phyloP scores from a whole-genome alignment of 805 yeast genomes.

The Candida sonorensis region DNA sequence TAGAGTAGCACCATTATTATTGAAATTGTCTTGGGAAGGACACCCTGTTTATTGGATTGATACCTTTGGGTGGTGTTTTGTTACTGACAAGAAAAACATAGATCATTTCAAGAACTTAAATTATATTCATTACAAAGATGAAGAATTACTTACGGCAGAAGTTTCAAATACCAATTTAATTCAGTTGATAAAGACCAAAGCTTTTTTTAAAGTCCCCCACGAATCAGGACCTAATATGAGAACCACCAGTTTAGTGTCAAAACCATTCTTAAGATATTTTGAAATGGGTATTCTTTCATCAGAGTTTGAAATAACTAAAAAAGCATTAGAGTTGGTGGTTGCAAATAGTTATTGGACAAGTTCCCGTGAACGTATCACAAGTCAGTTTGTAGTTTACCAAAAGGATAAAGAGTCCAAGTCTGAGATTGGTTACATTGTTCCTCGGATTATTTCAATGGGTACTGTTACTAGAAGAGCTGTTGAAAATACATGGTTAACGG shows the following conservation, averaged over 20 bases:
- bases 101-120: slow-evolving; percentile 31
- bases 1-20: slow-evolving; percentile 66
- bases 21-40: slow-evolving; percentile 79
- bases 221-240: slow-evolving; percentile 73
- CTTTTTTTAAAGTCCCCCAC: slow-evolving; percentile 73
- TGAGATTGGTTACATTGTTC: slow-evolving; percentile 67
- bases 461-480: slow-evolving; percentile 95
- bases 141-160: slow-evolving; percentile 10
- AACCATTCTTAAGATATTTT: slow-evolving; percentile 61
- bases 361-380: slow-evolving; percentile 73
- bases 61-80: slow-evolving; percentile 82
- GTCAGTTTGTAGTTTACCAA: slow-evolving; percentile 76
- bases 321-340: slow-evolving; percentile 72
- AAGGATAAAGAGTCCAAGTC: slow-evolving; percentile 18
- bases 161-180: slow-evolving; percentile 4
- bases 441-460: slow-evolving; percentile 87
- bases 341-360: slow-evolving; percentile 91
- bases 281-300: slow-evolving; percentile 72
- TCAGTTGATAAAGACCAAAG: slow-evolving; percentile 13
- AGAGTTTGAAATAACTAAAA: slow-evolving; percentile 61
- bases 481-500: slow-evolving; percentile 96
- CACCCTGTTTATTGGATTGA: slow-evolving; percentile 79
- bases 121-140: slow-evolving; percentile 22
- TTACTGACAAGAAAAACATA: slow-evolving; percentile 40
- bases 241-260: slow-evolving; percentile 72